Base-by-base conservation (phyloP, 1,139 yeast genomes). In the Geotrichum aggregatum region DNA sequence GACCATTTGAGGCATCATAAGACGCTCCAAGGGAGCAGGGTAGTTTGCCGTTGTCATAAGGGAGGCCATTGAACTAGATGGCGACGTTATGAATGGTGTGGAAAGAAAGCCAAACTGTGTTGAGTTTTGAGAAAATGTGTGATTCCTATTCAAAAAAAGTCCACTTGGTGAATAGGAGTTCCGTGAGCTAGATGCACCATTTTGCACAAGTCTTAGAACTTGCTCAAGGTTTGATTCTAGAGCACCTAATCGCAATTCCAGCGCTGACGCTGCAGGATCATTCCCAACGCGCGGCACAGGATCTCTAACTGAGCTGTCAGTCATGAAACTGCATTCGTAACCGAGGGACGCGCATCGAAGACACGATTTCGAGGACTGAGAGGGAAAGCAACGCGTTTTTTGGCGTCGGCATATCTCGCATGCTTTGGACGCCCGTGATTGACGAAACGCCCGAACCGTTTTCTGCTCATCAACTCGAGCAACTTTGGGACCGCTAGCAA, bases 321-420 rank as follows among this genome's bases (percentile, higher is more conserved):
- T 61, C 13, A 59, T 46, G 46, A 83, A 77, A 7, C 85, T 80
- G 61, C 88, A 83, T 11, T 65, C 64, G 39, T 72, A 66, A 21
- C 72, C 75, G 48, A 82, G 63, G 21, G 81, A 78, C 3, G 72
- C 63, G 59, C 88, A 83, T 31, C 87, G 64, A 36, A 82, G 66
- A 65, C 88, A 83, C 3, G 79, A 71, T 16, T 69, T 61, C 1
- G 77, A 69, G 47, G 68, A 68, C 8, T 72, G 75, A 0, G 80
- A 72, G 45, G 80, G 71, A 58, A 82, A 75, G 59, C 88, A 83
- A 51, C 85, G 66, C 1, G 87, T 81, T 66, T 83, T 83, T 62
- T 79, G 85, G 58, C 70, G 74, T 36, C 87, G 70, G 61, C 88
- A 83, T 21, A 71, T 65, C 3, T 73, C 75, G 63, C 88, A 83